phyloP scores from a whole-genome alignment of 176 grass and related monocot species.

The Aegilops sharonensis region DNA sequence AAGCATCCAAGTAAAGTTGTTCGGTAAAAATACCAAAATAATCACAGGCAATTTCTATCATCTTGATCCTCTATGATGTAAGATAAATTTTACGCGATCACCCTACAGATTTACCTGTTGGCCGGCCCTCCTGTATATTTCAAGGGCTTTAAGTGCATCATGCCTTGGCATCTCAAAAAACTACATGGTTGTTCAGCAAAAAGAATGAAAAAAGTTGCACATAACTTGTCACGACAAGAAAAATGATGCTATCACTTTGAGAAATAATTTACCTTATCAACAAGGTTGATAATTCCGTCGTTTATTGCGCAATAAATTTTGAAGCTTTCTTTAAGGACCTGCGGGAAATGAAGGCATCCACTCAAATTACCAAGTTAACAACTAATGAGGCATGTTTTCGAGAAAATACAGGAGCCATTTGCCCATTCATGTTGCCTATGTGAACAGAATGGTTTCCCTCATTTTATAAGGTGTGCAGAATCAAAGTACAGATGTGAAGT shows the following conservation, averaged over 20 bases:
- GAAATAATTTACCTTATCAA: slow-evolving; percentile 72
- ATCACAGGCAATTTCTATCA: neutral
- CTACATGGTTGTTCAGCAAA: slow-evolving; percentile 46
- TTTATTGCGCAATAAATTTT: slow-evolving; percentile 98
- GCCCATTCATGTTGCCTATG: slow-evolving; percentile 24
- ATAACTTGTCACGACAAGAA: slow-evolving; percentile 31
- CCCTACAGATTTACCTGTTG: slow-evolving; percentile 64
- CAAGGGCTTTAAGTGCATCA: slow-evolving; percentile 87
- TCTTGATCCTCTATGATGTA: neutral
- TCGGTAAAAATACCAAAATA: neutral
- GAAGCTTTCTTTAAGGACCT: slow-evolving; percentile 99
- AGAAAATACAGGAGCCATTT: slow-evolving; percentile 28
- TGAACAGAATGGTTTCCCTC: neutral
- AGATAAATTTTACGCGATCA: neutral
- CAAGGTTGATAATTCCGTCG: slow-evolving; percentile 99
- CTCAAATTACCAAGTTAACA: neutral
- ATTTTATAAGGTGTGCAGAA: neutral
- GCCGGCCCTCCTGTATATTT: slow-evolving; percentile 86
- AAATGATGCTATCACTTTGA: slow-evolving; percentile 10
- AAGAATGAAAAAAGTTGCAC: neutral
- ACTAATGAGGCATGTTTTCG: neutral
- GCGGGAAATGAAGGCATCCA: slow-evolving; percentile 13
- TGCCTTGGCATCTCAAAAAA: slow-evolving; percentile 99
- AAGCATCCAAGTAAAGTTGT: slow-evolving; percentile 33
- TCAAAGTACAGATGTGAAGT: neutral